These are phyloP conservation scores for Cornus suecica DNA, from an alignment of 148 eudicot genomes.

Conservation along the genomic window DNA sequence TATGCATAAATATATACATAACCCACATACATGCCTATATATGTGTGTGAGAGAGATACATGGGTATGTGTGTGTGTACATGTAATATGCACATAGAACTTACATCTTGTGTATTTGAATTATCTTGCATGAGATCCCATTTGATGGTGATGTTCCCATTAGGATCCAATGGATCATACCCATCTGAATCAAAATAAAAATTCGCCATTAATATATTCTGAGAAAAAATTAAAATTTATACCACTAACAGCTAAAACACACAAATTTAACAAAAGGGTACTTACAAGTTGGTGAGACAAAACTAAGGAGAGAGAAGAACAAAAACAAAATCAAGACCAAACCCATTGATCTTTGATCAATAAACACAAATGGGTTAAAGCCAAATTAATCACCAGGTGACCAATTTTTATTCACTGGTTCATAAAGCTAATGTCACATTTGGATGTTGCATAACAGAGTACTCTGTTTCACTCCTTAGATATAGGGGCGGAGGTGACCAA, in stretches of 20 bases:
- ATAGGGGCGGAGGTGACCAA: too few relatives aligned
- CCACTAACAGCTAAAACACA: too few relatives aligned
- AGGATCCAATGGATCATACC: slow-evolving; percentile 72
- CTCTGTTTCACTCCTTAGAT: not conserved
- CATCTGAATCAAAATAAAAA: slow-evolving; percentile 47
- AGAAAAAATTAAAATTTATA: not conserved
- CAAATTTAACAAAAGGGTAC: slow-evolving; percentile 5
- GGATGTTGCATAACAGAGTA: not conserved
- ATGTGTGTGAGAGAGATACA: not conserved
- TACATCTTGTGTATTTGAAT: slow-evolving; percentile 38
- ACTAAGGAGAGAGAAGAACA: slow-evolving; percentile 6
- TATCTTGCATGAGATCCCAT: slow-evolving; percentile 64
- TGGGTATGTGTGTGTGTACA: not conserved
- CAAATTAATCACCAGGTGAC: not conserved
- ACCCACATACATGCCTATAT: not conserved
- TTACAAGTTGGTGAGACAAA: slow-evolving; percentile 28
- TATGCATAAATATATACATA: not conserved
- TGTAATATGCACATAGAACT: slow-evolving; percentile 15
- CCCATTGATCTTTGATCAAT: slow-evolving; percentile 19
- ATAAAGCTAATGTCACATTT: not conserved
- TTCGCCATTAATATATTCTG: slow-evolving; percentile 6
- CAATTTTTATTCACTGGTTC: not conserved
- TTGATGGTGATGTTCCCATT: slow-evolving; percentile 75
- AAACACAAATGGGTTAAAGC: slow-evolving; percentile 20
- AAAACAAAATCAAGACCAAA: slow-evolving; percentile 11